Conservation (phyloP, 345 rosid species). For the Rhodamnia argentea region DNA sequence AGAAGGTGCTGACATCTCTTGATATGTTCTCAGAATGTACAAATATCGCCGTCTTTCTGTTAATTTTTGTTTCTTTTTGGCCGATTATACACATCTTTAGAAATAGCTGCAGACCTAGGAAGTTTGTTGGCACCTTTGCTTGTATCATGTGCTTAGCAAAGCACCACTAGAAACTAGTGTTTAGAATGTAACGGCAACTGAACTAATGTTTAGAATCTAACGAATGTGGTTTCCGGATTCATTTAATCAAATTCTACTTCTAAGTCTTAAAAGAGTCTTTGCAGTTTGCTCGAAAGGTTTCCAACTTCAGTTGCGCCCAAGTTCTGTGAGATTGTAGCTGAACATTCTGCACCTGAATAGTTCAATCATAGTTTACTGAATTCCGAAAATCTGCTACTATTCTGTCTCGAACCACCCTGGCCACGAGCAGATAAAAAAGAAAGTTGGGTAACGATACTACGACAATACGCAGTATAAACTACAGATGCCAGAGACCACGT, state of each 20-base stretch:
- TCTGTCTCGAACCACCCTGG: neutral
- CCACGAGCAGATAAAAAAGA: neutral
- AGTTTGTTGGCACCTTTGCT: neutral
- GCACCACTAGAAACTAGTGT: neutral
- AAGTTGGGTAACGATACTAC: neutral
- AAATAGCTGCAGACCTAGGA: neutral
- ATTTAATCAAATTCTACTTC: neutral
- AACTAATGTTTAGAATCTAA: neutral
- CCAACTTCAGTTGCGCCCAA: neutral
- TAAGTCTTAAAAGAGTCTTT: neutral
- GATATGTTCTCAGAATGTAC: neutral
- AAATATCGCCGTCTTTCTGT: neutral
- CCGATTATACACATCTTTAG: neutral
- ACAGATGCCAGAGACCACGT: neutral
- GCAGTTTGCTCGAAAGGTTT: neutral
- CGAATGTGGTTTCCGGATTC: neutral
- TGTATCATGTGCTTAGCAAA: neutral
- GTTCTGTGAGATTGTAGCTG: neutral
- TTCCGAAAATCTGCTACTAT: neutral
- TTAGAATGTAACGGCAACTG: neutral
- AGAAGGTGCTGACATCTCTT: constrained; percentile 5
- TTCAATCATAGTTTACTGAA: neutral
- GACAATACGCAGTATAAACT: neutral
- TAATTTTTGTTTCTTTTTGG: neutral
- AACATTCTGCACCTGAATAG: neutral